Base-by-base conservation (phyloP, 768 basidiomycete genomes). In the Auriscalpium microsporum region DNA sequence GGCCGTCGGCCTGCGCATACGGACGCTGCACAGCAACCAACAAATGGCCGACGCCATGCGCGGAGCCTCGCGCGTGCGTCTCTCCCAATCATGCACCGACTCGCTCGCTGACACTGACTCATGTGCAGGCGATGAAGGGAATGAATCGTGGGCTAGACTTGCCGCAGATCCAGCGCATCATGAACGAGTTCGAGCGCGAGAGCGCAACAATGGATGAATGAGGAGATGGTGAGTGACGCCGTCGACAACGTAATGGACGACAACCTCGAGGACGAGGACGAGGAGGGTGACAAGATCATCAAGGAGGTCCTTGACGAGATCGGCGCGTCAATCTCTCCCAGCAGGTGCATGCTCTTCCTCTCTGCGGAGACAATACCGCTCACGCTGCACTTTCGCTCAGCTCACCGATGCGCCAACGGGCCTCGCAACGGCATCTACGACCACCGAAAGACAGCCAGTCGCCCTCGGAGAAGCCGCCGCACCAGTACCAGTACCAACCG, bases 21-120 rank as follows among this genome's bases (percentile, higher is more conserved):
- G 98, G 71, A 93, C 94, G 8, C 76, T 99, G 56, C 76, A 95
- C 66, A 94, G 91, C 67, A 98, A 98, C 68, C 93, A 98, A 69
- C 92, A 95, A 73, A 99, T 99, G 96, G 95, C 94, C 1, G 92
- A 94, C 53, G 96, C 96, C 2, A 99, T 99, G 95, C 86, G 93
- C 62, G 96, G 96, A 44, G 96, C 96, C 34, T 95, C 94, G 35
- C 82, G 91, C 64, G 95, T 94, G 68, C 61, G 86, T 74, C 55
- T 37, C 42, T n/a, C 54, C 21, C 21, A n/a, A 48, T 28, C 35
- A 45, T 40, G 51, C 10, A 50, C 5, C 10, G 3, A 23, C 7
- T 33, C 13, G 33, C 21, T 38, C 11, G 14, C 28, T 23, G n/a
- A 45, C 49, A 50, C 10, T 13, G 34, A 21, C 48, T 36, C 47